A percentile compares a stretch with the other conserved stretches of the same genome.
Conservation (phyloP, 2,329 filamentous ascomycete genomes). For the Penicillium expansum region DNA sequence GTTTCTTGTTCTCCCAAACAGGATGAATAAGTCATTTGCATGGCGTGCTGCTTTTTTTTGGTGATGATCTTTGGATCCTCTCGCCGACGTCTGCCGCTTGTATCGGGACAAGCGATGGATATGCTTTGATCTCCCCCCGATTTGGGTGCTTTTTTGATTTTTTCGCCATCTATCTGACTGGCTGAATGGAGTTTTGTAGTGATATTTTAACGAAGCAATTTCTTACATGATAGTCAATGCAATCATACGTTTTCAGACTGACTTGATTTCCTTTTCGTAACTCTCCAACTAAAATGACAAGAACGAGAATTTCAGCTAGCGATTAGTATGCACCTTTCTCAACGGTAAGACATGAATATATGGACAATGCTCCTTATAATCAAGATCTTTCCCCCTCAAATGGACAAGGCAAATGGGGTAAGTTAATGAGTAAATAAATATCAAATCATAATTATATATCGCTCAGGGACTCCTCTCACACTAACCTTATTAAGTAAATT, state of each 20-base stretch:
- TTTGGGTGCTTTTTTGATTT: constrained; percentile 11
- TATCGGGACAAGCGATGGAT: constrained; percentile 23
- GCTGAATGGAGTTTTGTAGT: constrained; percentile 16
- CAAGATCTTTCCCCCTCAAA: no score
- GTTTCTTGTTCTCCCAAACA: constrained; percentile 23
- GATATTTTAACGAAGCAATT: constrained; percentile 9
- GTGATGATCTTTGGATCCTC: constrained; percentile 16
- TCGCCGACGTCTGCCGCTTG: constrained; percentile 17
- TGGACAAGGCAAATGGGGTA: no score
- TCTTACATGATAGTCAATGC: constrained; percentile 19
- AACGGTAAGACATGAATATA: no score
- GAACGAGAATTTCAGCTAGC: no score
- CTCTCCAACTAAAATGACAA: no score
- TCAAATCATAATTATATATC: no score
- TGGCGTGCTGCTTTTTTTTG: constrained; percentile 30
- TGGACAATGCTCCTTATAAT: no score
- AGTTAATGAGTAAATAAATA: no score
- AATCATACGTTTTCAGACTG: constrained; percentile 10
- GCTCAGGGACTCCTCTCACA: no score
- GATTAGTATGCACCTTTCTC: no score
- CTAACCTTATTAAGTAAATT: no score
- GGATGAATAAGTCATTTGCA: constrained; percentile 29
- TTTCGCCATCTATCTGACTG: constrained; percentile 15
- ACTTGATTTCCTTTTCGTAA: background rate
- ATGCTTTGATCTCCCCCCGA: constrained; percentile 16